Base-by-base conservation (phyloP, 805 yeast genomes). In the Zygotorulaspora danielsina region DNA sequence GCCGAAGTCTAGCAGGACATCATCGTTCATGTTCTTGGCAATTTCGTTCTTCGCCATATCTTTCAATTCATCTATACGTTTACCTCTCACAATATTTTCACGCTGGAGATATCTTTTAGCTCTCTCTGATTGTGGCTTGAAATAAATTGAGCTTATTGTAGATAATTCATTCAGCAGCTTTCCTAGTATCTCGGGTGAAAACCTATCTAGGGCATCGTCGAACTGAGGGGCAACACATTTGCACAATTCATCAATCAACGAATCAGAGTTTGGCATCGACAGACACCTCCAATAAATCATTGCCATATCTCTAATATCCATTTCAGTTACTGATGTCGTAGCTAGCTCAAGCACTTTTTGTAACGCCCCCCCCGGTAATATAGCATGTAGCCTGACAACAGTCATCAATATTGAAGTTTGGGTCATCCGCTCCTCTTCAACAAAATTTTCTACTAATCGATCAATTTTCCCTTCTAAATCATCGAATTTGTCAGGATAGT, bases 121-220 rank as follows among this genome's bases (percentile, higher is more conserved):
- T n/a, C 66, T 62, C 53, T 83, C 82, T 13, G 76, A 67, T 4
- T 84, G 78, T 9, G 97, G 95, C 56, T 82, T 83, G 63, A 84
- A 94, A 56, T 86, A 86, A 2, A 93, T 93, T 0, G 97, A 86
- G 26, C 96, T 81, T 45, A 93, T 72, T 6, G 93, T 82, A 2
- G 94, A 80, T 40, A 90, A 65, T 57, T 90, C 95, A n/a, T 67
- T 58, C 20, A 90, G 56, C 35, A 93, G 70, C 46, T 78, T 81
- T 29, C 79, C 76, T 41, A 89, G 71, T 4, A 87, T 69, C 16
- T 69, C 71, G 0, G 85, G 81, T 28, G 86, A 79, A 53, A 89
- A 81, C 13, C 71, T 63, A 29, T 87, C 81, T 20, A 89, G 76
- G 2, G 88, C 81, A 2, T 86, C 73, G 31, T 77, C 74, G 42